These are phyloP conservation scores for Dioscorea zingiberensis DNA, from an alignment of 106 monocot genomes.

Conservation along the genomic window DNA sequence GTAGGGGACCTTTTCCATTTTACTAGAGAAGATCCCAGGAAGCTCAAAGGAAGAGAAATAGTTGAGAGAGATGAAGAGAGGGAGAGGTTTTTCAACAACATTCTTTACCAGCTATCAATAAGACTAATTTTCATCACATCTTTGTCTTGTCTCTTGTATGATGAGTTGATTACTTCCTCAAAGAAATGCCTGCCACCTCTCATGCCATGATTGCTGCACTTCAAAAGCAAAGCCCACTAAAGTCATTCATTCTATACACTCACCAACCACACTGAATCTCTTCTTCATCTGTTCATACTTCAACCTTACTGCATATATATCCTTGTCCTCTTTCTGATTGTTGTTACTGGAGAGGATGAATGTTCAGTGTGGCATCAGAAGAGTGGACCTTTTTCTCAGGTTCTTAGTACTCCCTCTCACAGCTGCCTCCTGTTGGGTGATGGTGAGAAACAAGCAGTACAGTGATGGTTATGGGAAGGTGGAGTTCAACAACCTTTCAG, in stretches of 20 bases:
- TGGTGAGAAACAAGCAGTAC: conserved; percentile 45
- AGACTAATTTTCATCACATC: not conserved
- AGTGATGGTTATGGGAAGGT: conserved; percentile 56
- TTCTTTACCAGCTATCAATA: not conserved
- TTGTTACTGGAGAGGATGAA: not conserved
- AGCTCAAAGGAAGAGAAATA: not conserved
- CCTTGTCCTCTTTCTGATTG: not conserved
- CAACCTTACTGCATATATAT: not conserved
- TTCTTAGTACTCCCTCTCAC: conserved; percentile 54
- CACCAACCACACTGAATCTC: not conserved
- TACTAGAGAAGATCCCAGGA: not conserved
- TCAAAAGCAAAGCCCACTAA: not conserved
- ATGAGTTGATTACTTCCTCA: not conserved
- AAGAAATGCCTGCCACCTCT: not conserved
- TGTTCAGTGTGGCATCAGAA: conserved; percentile 8
- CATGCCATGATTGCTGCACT: conserved; percentile 1
- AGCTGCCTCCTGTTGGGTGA: conserved; percentile 49
- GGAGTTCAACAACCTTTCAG: conserved; percentile 50
- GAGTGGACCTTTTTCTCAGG: conserved; percentile 52
- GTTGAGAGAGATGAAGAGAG: too few relatives aligned
- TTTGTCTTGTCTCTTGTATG: not conserved
- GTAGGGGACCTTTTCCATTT: conserved; percentile 4
- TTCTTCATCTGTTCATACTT: too few relatives aligned
- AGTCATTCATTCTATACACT: not conserved
- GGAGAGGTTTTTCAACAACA: not conserved